Conservation (phyloP, 257 asterid species). For the Striga asiatica region DNA sequence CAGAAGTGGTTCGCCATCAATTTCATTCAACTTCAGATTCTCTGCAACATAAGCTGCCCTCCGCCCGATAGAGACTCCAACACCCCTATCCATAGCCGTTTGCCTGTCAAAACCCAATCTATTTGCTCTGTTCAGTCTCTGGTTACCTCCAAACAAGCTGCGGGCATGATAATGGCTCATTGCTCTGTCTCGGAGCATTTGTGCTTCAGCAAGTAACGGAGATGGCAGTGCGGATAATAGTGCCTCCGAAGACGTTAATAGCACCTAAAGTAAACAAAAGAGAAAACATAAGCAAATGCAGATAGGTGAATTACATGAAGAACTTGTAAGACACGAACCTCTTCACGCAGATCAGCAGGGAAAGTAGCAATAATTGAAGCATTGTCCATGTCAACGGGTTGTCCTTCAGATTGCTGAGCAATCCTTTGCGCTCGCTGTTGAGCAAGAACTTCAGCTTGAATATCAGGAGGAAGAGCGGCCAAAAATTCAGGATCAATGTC, state of each 20-base stretch:
- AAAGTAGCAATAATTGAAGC: conserved; percentile 97
- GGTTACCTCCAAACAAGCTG: conserved; percentile 87
- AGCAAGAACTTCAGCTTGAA: conserved; percentile 98
- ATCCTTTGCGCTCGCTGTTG: conserved; percentile 91
- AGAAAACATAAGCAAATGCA: not conserved
- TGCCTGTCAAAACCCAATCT: conserved; percentile 84
- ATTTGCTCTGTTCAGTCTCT: conserved; percentile 69
- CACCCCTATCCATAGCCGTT: conserved; percentile 82
- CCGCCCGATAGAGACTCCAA: conserved; percentile 78
- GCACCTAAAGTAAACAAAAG: conserved; percentile 43
- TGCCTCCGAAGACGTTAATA: conserved; percentile 95
- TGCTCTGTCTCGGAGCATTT: conserved; percentile 96
- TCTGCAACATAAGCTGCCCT: conserved; percentile 60
- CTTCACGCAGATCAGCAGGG: conserved; percentile 98
- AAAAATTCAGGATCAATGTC: conserved; percentile 97
- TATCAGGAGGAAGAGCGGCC: conserved; percentile 99
- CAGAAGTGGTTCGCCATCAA: conserved; percentile 93
- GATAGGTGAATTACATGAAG: not conserved
- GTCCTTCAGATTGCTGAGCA: conserved; percentile 90
- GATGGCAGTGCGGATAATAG: conserved; percentile 93
- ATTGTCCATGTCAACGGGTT: conserved; percentile 99
- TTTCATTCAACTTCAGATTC: conserved; percentile 75
- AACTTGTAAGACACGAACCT: conserved; percentile 42
- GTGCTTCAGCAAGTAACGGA: conserved; percentile 98
- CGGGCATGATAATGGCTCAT: conserved; percentile 99